These are phyloP conservation scores for Yamadazyma taylorii DNA, from an alignment of 1,139 yeast genomes.

Conservation along the genomic window DNA sequence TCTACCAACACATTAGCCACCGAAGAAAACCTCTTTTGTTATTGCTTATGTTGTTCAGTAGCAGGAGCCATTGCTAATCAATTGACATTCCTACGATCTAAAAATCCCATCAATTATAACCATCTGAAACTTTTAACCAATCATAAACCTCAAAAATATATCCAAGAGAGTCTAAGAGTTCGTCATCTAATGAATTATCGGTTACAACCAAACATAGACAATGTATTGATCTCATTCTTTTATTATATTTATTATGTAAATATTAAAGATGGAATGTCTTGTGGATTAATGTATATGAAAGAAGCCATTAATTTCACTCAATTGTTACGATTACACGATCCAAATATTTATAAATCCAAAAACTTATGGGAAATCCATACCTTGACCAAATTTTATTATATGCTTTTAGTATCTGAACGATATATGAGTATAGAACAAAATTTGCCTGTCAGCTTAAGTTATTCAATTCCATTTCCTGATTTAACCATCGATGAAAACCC, in stretches of 20 bases:
- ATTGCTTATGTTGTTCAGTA: slow-evolving; percentile 31
- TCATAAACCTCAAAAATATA: slow-evolving; percentile 19
- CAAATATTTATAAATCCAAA: slow-evolving; percentile 21
- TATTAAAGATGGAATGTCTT: slow-evolving; percentile 23
- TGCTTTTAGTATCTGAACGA: slow-evolving; percentile 35
- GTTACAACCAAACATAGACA: slow-evolving; percentile 25
- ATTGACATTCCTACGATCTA: slow-evolving; percentile 25
- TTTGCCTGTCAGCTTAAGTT: slow-evolving; percentile 33
- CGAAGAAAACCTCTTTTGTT: slow-evolving; percentile 22
- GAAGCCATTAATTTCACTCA: slow-evolving; percentile 40
- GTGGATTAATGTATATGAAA: slow-evolving; percentile 32
- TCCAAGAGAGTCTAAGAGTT: slow-evolving; percentile 27
- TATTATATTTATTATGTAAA: slow-evolving; percentile 35
- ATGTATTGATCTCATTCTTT: slow-evolving; percentile 34
- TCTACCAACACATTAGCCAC: slow-evolving; percentile 10
- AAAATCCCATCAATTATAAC: slow-evolving; percentile 18
- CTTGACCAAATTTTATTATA: slow-evolving; percentile 31
- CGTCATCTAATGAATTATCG: slow-evolving; percentile 26
- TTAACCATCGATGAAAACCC: slow-evolving; percentile 34
- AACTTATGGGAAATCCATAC: slow-evolving; percentile 30
- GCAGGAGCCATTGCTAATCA: slow-evolving; percentile 34
- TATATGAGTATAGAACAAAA: slow-evolving; percentile 36
- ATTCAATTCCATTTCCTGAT: slow-evolving; percentile 29
- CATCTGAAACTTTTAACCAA: slow-evolving; percentile 12
- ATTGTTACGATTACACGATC: slow-evolving; percentile 30